Evolutionary conservation across 371 early-diverging fungal genomes (phyloP).

Genomic region (Haplosporangium sp.): DNA sequence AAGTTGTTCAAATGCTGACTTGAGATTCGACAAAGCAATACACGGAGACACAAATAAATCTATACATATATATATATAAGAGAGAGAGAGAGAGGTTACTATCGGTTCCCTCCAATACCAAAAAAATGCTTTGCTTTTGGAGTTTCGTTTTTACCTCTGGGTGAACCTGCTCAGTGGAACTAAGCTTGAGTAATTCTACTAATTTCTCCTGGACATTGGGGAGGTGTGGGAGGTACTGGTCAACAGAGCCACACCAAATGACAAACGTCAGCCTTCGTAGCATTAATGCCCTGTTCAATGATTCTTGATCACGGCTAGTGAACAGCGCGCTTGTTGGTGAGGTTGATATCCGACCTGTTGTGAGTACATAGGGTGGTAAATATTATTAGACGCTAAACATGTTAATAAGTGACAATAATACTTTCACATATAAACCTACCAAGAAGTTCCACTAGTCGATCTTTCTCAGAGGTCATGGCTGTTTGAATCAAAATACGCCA

Average conservation of each 20-base stretch:
- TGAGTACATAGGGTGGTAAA: neutral
- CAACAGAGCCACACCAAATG: conserved; percentile 77
- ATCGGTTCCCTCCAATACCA: neutral
- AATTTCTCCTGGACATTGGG: conserved; percentile 91
- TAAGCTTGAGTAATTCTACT: conserved; percentile 85
- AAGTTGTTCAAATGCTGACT: conserved; percentile 85
- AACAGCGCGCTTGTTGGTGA: conserved; percentile 81
- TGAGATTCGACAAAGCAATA: conserved; percentile 84
- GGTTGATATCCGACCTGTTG: conserved; percentile 72
- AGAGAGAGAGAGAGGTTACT: too few relatives aligned
- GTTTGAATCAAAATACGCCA: conserved; percentile 80
- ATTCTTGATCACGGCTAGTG: conserved; percentile 86
- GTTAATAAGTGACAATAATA: neutral
- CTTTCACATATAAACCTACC: conserved; percentile 39
- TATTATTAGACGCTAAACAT: too few relatives aligned
- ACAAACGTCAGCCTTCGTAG: conserved; percentile 85
- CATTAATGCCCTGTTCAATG: conserved; percentile 72
- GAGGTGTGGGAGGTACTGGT: conserved; percentile 85
- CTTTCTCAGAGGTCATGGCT: conserved; percentile 78
- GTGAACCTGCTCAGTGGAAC: conserved; percentile 75
- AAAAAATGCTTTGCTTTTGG: neutral
- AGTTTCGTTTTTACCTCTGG: conserved; percentile 66
- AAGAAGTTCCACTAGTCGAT: conserved; percentile 76
- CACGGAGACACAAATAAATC: conserved; percentile 85
- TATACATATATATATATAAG: conserved; percentile 8